Conservation (phyloP, 345 rosid species). For the Isatis tinctoria region DNA sequence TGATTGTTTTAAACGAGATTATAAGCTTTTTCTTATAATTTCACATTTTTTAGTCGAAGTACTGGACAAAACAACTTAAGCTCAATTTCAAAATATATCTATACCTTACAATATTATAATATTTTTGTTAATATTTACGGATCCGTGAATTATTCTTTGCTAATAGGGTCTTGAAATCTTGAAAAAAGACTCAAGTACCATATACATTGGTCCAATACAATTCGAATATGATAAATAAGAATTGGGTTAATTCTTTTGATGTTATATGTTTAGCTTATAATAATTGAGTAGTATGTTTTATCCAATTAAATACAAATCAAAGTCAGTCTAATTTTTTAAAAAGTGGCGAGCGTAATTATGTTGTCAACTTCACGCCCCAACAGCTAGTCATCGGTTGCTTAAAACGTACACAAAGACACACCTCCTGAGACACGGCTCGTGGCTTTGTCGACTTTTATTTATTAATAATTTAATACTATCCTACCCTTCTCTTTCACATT, state of each 20-base stretch:
- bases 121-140: background rate
- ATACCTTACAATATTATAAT: background rate
- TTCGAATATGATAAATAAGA: background rate
- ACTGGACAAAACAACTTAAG: background rate
- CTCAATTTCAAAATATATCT: background rate
- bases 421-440: conserved; percentile 33
- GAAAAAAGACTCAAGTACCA: background rate
- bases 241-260: background rate
- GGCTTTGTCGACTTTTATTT: conserved; percentile 29
- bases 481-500: background rate
- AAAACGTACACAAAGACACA: conserved; percentile 27
- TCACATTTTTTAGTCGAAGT: background rate
- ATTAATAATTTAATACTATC: too few species aligned
- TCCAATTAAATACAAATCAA: background rate
- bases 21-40: background rate
- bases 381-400: conserved; percentile 29
- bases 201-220: background rate
- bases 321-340: background rate
- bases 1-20: background rate
- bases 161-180: background rate
- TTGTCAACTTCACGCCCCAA: conserved; percentile 31
- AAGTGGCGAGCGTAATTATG: conserved; percentile 19
- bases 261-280: background rate
- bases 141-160: background rate
- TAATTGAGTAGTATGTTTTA: background rate